Evolutionary conservation across 2,329 filamentous ascomycete genomes (phyloP), one percentile per base, ranked within the genome.

Genomic region (Colletotrichum tropicale): DNA sequence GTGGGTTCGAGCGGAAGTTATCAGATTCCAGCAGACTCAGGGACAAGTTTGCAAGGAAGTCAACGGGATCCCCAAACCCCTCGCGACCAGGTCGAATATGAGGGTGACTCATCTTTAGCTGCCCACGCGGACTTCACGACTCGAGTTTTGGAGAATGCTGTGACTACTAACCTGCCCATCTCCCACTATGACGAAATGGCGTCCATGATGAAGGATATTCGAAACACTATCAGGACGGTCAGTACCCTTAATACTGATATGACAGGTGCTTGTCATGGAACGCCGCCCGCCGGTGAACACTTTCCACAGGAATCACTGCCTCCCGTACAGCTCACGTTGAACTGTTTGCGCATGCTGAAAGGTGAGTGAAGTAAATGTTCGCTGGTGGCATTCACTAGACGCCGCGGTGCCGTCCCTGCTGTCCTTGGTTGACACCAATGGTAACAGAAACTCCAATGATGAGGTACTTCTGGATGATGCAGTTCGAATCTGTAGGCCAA

Each of bases 281-380:
- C 38, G 4, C 5, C 38, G 38, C 16, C 5, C 38, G 5, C 0
- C 16, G 1, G 8, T 0, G 16, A 5, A 38, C 0, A 18, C 1
- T 18, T 0, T 0, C 21, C 52, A 0, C 52, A 26, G 52, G 52
- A 18, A 65, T 2, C n/a, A 30, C 15, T 43, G 0, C 21, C 30
- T 2, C 13, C 34, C 2, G 32, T 43, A 2, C n/a, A 24, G 12
- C 34, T 65, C 9, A 65, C 32, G 15, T 26, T 43, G 6, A 34
- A 24, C 12, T 56, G 52, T n/a, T 16, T 56, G 7, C 52, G 52
- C 0, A 26, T 56, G n/a, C 3, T 56, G 0, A 56, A 56, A 38
- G 36, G 36, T 38, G 0, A 38, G 36, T 38, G 36, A 38, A 2
- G 15, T 38, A 8, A 13, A 2, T 8, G 8, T 38, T 16, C 8